Conservation (phyloP, 1,284 basidiomycete genomes). For the Trametes versicolor region DNA sequence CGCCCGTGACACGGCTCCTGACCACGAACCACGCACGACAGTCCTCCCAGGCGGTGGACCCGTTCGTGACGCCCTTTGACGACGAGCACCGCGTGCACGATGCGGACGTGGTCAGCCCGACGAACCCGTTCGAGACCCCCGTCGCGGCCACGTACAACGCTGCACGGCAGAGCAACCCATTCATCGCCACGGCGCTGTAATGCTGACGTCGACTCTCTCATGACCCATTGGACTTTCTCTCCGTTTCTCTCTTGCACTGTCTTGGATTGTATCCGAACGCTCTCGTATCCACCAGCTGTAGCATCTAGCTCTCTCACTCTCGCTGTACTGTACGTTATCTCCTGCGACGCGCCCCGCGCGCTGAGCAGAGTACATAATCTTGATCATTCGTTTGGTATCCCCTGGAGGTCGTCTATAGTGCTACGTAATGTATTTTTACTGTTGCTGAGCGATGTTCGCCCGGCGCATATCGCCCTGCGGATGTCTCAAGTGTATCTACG, state of each 20-base stretch:
- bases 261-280: slow-evolving; percentile 17
- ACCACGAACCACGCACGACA: slow-evolving; percentile 56
- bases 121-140: slow-evolving; percentile 27
- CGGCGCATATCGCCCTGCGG: background rate
- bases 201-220: background rate
- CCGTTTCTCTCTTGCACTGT: background rate
- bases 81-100: slow-evolving; percentile 55
- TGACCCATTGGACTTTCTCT: slow-evolving; percentile 3
- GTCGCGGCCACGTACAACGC: background rate
- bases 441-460: background rate
- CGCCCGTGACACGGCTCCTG: slow-evolving; percentile 56
- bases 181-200: slow-evolving; percentile 40
- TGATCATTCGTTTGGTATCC: slow-evolving; percentile 13
- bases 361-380: slow-evolving; percentile 9
- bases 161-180: slow-evolving; percentile 34
- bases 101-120: slow-evolving; percentile 14
- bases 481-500: background rate
- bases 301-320: slow-evolving; percentile 17
- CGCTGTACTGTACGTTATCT: background rate
- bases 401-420: slow-evolving; percentile 15
- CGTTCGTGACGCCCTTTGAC: slow-evolving; percentile 83
- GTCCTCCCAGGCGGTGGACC: slow-evolving; percentile 54
- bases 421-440: slow-evolving; percentile 22
- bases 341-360: background rate
- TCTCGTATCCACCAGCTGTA: slow-evolving; percentile 18